Evolutionary conservation across 495 filamentous ascomycete species (phyloP), one percentile per base, ranked within the genome.

Genomic region (Aspergillus nanangensis): DNA sequence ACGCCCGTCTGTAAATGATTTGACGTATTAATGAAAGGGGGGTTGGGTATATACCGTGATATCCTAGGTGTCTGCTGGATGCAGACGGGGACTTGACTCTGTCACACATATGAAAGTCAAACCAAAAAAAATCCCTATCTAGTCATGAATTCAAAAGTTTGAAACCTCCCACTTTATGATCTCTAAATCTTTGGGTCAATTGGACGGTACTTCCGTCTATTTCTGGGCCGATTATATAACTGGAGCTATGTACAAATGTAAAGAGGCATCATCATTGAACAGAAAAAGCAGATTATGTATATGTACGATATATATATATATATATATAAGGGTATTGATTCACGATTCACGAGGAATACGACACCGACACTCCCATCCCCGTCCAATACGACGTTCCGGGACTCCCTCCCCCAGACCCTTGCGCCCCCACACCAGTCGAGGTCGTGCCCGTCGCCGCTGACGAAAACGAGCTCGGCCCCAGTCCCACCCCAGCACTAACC

Each of bases 291-390:
- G 32, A 14, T 31, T 43, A 14, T 11, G 8, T 24, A 17, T 34
- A 1, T 22, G 20, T 31, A 35, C 27, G 34, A 7, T 8, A 27
- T 15, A 21, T 4, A 43, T 43, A 14, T 11, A n/a, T 24, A 17
- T 34, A 1, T 22, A 33, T 31, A 35, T 17, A 44, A 7, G 1
- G 3, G 29, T 13, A 3, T 8, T 15, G 19, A 3, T 10, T 15
- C 3, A 14, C 23, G 20, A 14, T 35, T 90, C 73, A 97, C 14
- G 89, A 95, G 9, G 91, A 96, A 61, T 95, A 97, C 54, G 90
- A 84, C 23, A 98, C 65, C 60, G 96, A 93, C 19, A 96, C 67
- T 3, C 93, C 93, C 50, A 97, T 76, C 8, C 81, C 84, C 45
- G 59, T 57, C 69, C 69, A 74, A 50, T 66, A 72, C 36, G 69